phyloP scores from a whole-genome alignment of 2,329 filamentous ascomycete genomes.

The Gnomoniopsis smithogilvyi region DNA sequence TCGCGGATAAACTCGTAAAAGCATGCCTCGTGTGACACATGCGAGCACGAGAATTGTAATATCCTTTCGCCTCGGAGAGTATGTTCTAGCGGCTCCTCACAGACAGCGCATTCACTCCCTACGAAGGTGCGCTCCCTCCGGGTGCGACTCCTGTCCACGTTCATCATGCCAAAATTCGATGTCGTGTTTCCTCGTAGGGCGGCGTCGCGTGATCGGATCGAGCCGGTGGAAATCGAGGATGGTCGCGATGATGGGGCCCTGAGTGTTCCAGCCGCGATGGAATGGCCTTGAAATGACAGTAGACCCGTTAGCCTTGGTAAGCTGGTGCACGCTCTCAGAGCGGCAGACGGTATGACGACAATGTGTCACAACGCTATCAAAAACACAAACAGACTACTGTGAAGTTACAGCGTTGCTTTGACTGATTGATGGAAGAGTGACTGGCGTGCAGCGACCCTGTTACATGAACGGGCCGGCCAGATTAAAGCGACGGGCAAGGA shows the following conservation, averaged over 20 bases:
- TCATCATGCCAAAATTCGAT: slow-evolving; percentile 63
- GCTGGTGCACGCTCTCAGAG: slow-evolving; percentile 2
- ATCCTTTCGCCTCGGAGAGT: slow-evolving; percentile 92
- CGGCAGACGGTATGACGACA: not conserved
- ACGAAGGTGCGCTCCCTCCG: slow-evolving; percentile 93
- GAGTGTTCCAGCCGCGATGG: slow-evolving; percentile 34
- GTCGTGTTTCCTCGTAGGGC: slow-evolving; percentile 30
- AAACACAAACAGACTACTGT: too few species aligned
- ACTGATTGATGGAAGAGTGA: not conserved
- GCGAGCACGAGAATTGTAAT: slow-evolving; percentile 92
- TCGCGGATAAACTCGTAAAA: slow-evolving; percentile 99
- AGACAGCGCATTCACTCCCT: slow-evolving; percentile 90
- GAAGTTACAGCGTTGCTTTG: not conserved
- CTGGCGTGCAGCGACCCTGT: not conserved
- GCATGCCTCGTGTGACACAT: slow-evolving; percentile 96
- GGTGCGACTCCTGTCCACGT: slow-evolving; percentile 72
- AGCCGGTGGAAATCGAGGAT: slow-evolving; percentile 35
- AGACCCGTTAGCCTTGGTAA: slow-evolving; percentile 23
- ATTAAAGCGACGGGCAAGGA: not conserved
- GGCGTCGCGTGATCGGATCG: slow-evolving; percentile 34
- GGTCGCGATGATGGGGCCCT: slow-evolving; percentile 35
- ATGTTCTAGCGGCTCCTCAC: slow-evolving; percentile 94
- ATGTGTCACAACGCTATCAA: not conserved
- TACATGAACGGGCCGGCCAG: not conserved
- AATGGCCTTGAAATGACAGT: slow-evolving; percentile 30